These are phyloP conservation scores for Prunus persica DNA, from an alignment of 306 rosid species.

Conservation along the genomic window Prunus_persica_NCBIv2 NC_034012.1:433501-434000, in stretches of 20 bases:
- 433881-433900: constrained; percentile 28
- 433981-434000: constrained; percentile 20
- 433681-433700: not conserved
- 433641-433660: constrained; percentile 1
- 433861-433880: constrained; percentile 52
- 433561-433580: too few species aligned
- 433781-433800: not conserved
- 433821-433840: not conserved
- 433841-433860: not conserved
- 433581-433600: not conserved
- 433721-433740: not conserved
- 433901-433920: constrained; percentile 23
- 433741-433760: not conserved
- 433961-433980: constrained; percentile 9
- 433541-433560: too few species aligned
- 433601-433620: constrained; percentile 16
- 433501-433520: too few species aligned
- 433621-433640: not conserved
- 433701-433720: not conserved
- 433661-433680: not conserved
- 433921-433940: constrained; percentile 24
- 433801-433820: not conserved
- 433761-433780: not conserved
- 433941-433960: not conserved
- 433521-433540: too few species aligned